Base-by-base conservation (phyloP, 306 rosid species). In the Trichosanthes truncata region DNA sequence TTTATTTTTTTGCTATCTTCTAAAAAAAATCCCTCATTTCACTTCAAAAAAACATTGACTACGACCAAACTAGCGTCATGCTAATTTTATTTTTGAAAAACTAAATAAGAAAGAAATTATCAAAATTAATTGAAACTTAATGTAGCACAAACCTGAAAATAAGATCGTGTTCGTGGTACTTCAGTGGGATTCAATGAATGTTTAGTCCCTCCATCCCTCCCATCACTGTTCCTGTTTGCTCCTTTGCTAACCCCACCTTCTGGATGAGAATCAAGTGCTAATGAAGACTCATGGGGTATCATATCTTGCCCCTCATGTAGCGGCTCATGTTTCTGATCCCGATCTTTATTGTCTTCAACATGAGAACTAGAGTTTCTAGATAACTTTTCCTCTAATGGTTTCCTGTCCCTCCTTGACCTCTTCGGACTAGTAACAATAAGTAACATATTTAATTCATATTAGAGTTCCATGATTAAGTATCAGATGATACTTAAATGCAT, bases 401-500 rank as follows among this genome's bases (percentile, higher is more conserved):
- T 86, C 52, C 83, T 90, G 86, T 89, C 93, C 86, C 93, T 95
- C 89, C 90, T 91, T 45, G 85, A 85, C 84, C 92, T 86, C 90
- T 89, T 92, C 25, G 96, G 91, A 83, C 99, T 92, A 84, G 36
- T 74, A 77, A 29, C 63, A 86, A 80, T 51, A 82, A 79, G 29
- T 46, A 23, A 76, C 66, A 68, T 9, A 81, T 25, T 66, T 35
- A 74, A 81, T 25, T 51, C 53, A 75, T 17, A 43, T 23, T 60
- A 78, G 36, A 61, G 21, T 74, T 43, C 52, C 62, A 83, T 84
- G 56, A 40, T 35, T 38, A 45, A 61, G 7, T 38, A 21, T 11
- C 13, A 55, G 51, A 2, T 6, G 9, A 26, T 48, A 73, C 35
- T 14, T 46, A 13, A 25, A 66, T 41, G 48, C 76, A 56, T 51